A percentile compares a stretch with the other conserved stretches of the same genome.
Conservation (phyloP, 2,329 filamentous ascomycete species). For the Cladophialophora chaetospira region DNA sequence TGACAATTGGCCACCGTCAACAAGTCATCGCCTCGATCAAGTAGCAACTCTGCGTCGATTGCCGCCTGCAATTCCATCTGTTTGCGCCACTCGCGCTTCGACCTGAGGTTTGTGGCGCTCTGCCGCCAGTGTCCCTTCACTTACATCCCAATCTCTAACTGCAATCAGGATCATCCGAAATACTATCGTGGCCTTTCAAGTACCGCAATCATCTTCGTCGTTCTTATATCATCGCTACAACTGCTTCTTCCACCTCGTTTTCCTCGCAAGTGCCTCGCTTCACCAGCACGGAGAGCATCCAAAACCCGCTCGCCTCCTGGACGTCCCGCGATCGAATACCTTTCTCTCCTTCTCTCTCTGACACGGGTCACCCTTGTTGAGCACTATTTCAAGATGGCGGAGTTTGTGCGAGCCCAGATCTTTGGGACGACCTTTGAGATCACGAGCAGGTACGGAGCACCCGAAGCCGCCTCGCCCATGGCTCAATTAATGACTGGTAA, state of each 20-base stretch:
- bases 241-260: background rate
- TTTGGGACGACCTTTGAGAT: slow-evolving; percentile 99
- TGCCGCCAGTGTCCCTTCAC: background rate
- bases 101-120: background rate
- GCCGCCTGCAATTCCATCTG: background rate
- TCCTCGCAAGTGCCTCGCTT: background rate
- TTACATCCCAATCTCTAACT: slow-evolving; percentile 2
- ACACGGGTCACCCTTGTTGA: background rate
- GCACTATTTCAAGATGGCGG: slow-evolving; percentile 71
- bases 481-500: slow-evolving; percentile 33
- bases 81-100: background rate
- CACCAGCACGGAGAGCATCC: background rate
- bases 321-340: background rate
- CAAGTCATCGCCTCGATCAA: slow-evolving; percentile 1
- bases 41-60: background rate
- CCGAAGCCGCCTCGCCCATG: slow-evolving; percentile 16
- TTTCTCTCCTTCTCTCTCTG: background rate
- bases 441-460: slow-evolving; percentile 76
- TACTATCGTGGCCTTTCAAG: background rate
- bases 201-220: background rate
- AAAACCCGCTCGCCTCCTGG: background rate
- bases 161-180: background rate
- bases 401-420: slow-evolving; percentile 98
- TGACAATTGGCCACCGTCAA: background rate
- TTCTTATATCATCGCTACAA: background rate